These are phyloP conservation scores for Fusarium nanum DNA, from an alignment of 2,329 filamentous ascomycete species.

Conservation along the genomic window DNA sequence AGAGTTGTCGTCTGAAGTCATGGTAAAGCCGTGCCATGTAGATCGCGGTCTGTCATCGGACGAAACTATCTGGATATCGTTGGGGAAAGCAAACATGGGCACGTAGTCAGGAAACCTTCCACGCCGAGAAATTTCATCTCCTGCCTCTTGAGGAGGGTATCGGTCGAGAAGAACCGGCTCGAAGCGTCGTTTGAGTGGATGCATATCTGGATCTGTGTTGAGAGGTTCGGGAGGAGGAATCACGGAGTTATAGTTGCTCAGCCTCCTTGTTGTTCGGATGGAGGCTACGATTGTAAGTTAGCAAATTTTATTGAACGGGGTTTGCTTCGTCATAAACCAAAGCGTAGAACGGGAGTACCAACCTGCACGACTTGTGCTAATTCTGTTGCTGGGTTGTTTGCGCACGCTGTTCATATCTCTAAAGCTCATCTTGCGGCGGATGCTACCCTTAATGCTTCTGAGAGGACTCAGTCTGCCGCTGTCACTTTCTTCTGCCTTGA, in stretches of 20 bases:
- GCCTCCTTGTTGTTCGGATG: conserved; percentile 82
- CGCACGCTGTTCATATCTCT: conserved; percentile 95
- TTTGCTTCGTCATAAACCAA: neutral
- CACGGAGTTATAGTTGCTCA: conserved; percentile 98
- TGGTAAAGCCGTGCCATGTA: conserved; percentile 99
- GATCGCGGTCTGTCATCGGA: conserved; percentile 92
- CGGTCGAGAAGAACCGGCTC: conserved; percentile 96
- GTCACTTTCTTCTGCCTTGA: conserved; percentile 77
- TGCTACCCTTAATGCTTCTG: conserved; percentile 79
- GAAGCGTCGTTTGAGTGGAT: conserved; percentile 91
- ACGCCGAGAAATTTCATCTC: conserved; percentile 82
- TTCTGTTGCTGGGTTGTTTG: conserved; percentile 81
- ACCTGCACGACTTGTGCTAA: conserved; percentile 58
- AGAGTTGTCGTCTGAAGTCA: conserved; percentile 93
- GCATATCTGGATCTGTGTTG: conserved; percentile 90
- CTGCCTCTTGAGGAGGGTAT: conserved; percentile 86
- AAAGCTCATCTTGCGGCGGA: conserved; percentile 91
- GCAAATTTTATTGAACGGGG: conserved; percentile 24
- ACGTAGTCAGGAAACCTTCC: conserved; percentile 96
- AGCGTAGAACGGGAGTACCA: conserved; percentile 2
- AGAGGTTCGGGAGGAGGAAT: conserved; percentile 94
- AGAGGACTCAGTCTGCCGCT: conserved; percentile 67
- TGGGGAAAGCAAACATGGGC: conserved; percentile 99
- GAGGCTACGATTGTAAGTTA: conserved; percentile 59
- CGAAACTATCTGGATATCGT: conserved; percentile 96